Conservation (phyloP, 2,329 filamentous ascomycete genomes). For the Paecilomyces sp. region DNA sequence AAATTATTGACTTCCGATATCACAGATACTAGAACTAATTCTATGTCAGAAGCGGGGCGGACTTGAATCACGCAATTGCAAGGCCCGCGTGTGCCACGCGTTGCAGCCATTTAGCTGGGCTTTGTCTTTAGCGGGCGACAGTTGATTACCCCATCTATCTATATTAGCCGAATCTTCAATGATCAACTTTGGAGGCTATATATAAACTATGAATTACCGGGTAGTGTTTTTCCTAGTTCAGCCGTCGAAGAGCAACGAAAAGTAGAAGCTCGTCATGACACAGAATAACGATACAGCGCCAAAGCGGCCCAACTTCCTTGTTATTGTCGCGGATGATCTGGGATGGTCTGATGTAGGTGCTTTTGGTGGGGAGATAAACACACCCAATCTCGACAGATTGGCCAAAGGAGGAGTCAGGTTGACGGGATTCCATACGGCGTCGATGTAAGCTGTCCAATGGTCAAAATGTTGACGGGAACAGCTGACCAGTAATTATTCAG, state of each 20-base stretch:
- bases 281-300: neutral
- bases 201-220: neutral
- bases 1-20: neutral
- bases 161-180: neutral
- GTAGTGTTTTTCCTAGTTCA: too few relatives aligned
- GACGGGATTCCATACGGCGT: neutral
- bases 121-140: neutral
- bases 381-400: conserved; percentile 13
- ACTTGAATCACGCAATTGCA: neutral
- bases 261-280: neutral
- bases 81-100: neutral
- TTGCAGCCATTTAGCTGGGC: neutral
- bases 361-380: conserved; percentile 25
- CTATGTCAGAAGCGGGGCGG: neutral
- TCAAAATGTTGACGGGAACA: neutral
- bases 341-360: conserved; percentile 20
- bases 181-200: neutral
- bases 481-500: neutral
- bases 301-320: conserved; percentile 4
- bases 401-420: conserved; percentile 3
- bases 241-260: neutral
- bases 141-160: neutral
- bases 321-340: conserved; percentile 18
- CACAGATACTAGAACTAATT: neutral
- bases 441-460: neutral